Base-by-base conservation (phyloP, 2,329 filamentous ascomycete species). In the Pezicula carpinea region DNA sequence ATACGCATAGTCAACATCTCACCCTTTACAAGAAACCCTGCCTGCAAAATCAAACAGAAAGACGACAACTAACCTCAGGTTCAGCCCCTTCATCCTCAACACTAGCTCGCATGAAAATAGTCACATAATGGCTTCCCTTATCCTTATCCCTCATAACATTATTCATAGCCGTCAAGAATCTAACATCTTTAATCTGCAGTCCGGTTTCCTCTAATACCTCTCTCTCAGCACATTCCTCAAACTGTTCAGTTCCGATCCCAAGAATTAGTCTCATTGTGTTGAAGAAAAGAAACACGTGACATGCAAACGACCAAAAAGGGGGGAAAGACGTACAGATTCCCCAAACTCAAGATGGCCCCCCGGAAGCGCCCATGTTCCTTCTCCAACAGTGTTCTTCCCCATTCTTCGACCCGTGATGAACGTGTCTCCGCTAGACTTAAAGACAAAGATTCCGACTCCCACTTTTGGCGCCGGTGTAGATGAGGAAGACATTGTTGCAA, bases 261-360 rank as follows among this genome's bases (percentile, higher is more conserved):
- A 4, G 11, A 8, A 26, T 26, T 10, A 26, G 23, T n/a, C n/a
- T n/a, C n/a, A n/a, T n/a, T n/a, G n/a, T n/a, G n/a, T n/a, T n/a
- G n/a, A n/a, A n/a, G n/a, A n/a, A n/a, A n/a, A n/a, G n/a, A n/a
- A 26, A 26, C 23, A 26, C 23, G 23, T 26, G 23, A 26, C 11
- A 26, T 26, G 3, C 4, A 26, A 26, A 5, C 2, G 6, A 8
- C 23, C 4, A 26, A 26, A 26, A 26, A 26, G 23, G 23, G 23
- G 23, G 6, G 11, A 26, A 8, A 26, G 4, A 26, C 23, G 7
- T 26, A 26, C 23, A 26, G 71, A 71, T 61, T 92, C 87, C 51
- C 77, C 76, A 47, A 78, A 76, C 51, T 92, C 87, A 14, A 91
- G 75, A 57, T 92, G 86, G 0, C 87, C 88, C 18, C 87, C 87